Evolutionary conservation across 2,329 filamentous ascomycete genomes (phyloP).

Genomic region (Celoporthe dispersa): DNA sequence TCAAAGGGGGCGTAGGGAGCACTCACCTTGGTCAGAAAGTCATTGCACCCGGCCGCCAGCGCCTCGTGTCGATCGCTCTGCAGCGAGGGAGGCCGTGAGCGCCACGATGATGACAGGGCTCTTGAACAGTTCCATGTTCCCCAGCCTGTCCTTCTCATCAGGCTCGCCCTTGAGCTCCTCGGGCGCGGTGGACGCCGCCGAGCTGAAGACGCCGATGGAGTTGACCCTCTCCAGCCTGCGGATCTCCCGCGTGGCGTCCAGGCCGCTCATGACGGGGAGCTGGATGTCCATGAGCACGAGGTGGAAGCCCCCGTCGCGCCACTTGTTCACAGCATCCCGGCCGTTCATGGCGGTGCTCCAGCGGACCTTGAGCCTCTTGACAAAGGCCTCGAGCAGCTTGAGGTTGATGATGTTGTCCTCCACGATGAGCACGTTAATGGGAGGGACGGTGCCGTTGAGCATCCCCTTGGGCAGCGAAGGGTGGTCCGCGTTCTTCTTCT

Average conservation of each 20-base stretch:
- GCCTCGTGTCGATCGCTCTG: conserved; percentile 96
- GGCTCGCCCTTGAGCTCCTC: conserved; percentile 52
- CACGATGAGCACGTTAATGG: conserved; percentile 96
- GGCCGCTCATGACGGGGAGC: conserved; percentile 91
- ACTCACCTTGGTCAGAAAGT: conserved; percentile 93
- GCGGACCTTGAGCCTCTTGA: conserved; percentile 92
- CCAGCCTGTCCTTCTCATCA: conserved; percentile 70
- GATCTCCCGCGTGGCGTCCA: conserved; percentile 95
- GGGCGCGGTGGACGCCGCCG: conserved; percentile 58
- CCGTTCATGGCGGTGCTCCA: conserved; percentile 99
- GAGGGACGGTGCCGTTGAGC: conserved; percentile 83
- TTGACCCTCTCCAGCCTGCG: conserved; percentile 87
- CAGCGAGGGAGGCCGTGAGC: conserved; percentile 87
- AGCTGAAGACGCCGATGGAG: conserved; percentile 86
- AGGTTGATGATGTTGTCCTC: conserved; percentile 99
- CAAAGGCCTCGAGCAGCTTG: conserved; percentile 89
- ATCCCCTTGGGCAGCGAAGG: conserved; percentile 62
- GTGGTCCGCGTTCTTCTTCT: conserved; percentile 54
- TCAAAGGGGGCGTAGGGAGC: neutral
- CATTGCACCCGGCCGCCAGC: conserved; percentile 92
- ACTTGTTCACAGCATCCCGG: conserved; percentile 89
- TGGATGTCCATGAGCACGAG: conserved; percentile 99
- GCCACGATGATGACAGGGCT: conserved; percentile 98
- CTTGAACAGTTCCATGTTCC: conserved; percentile 78
- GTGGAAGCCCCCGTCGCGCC: conserved; percentile 91